Evolutionary conservation across 345 rosid species (phyloP), one percentile per base, ranked within the genome.

Genomic region (Lumnitzera littorea): DNA sequence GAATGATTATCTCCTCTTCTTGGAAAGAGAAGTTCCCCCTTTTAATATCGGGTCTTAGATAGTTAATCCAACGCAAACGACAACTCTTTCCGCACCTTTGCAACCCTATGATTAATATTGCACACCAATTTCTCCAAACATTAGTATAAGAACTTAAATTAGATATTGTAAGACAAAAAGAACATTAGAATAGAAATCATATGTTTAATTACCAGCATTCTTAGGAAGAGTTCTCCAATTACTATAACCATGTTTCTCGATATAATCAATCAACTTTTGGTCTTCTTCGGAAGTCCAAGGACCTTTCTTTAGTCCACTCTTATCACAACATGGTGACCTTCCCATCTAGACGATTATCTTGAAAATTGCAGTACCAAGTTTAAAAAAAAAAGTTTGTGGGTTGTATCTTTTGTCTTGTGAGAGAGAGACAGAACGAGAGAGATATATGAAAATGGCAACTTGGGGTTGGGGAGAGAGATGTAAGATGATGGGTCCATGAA

Each of bases 261-360:
- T 86, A 69, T 88, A 91, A 56, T 81, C 86, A 47, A 76, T 46
- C 58, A 91, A 72, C 56, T 75, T 88, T 73, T 77, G 77, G 59
- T 91, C 97, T 72, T 91, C 97, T 63, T 91, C 97, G 15, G 83
- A 71, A 5, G 91, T 91, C 97, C 97, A 91, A 12, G 97, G 91
- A 13, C 97, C 97, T 74, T 77, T 91, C 78, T 84, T 91, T 20
- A 86, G 82, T 13, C 84, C 92, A 53, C 67, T 77, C 76, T 86
- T 88, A 54, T 88, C 94, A 57, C 96, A 91, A 68, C 96, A 91
- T 53, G 94, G 94, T 70, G 83, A 56, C 71, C 96, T 80, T 52
- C 82, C 96, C 97, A 91, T 91, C 58, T 46, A 58, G 46, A 13
- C 49, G 62, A 27, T 43, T 43, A 4, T 48, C 12, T 64, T 9